These are phyloP conservation scores for Backusella psychrophila DNA, from an alignment of 192 early-diverging fungal species.

Conservation along the genomic window DNA sequence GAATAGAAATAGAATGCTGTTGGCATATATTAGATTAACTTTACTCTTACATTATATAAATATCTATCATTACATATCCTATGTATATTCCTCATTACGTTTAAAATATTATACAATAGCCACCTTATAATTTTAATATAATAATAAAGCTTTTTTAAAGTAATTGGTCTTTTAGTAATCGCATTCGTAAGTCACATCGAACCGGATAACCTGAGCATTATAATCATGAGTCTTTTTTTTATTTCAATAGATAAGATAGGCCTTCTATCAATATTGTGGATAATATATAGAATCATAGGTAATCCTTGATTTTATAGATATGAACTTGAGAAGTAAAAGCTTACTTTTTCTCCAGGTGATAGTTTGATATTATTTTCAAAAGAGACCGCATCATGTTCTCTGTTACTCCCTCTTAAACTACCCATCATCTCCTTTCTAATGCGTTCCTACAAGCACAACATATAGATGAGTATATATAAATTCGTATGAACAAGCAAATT, in stretches of 20 bases:
- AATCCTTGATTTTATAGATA: too few species aligned
- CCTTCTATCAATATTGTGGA: too few species aligned
- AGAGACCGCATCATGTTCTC: constrained; percentile 36
- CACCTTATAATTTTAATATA: background rate
- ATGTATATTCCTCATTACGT: background rate
- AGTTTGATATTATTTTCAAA: constrained; percentile 20
- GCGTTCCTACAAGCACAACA: constrained; percentile 11
- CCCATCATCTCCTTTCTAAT: constrained; percentile 44
- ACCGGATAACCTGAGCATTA: too few species aligned
- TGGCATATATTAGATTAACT: background rate
- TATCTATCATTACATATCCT: background rate
- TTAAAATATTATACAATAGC: background rate
- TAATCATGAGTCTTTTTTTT: too few species aligned
- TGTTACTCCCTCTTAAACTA: constrained; percentile 23
- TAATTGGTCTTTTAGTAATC: background rate
- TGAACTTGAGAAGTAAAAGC: too few species aligned
- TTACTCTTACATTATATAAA: background rate
- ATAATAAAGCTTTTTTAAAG: background rate
- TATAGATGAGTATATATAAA: background rate
- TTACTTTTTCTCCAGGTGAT: constrained; percentile 36
- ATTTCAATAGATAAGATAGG: too few species aligned
- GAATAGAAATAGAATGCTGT: too few species aligned
- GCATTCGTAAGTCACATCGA: too few species aligned
- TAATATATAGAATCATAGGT: background rate
- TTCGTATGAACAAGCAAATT: background rate